phyloP scores from a whole-genome alignment of 345 rosid genomes.

The Mercurialis annua region DNA sequence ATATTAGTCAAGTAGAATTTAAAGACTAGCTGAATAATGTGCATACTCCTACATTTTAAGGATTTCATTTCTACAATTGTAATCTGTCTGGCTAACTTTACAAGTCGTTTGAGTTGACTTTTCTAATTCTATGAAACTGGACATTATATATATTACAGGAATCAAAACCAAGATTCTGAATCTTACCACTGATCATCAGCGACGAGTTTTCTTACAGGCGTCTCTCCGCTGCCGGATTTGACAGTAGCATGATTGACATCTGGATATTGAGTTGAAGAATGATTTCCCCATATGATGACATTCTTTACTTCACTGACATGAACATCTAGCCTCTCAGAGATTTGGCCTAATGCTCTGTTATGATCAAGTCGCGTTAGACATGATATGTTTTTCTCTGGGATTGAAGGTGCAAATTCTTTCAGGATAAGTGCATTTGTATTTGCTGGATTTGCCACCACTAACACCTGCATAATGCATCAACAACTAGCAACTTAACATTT shows the following conservation, averaged over 20 bases:
- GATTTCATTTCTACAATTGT: no score
- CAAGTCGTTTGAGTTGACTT: no score
- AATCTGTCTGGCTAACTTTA: no score
- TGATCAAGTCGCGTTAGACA: slow-evolving; percentile 86
- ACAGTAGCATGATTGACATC: slow-evolving; percentile 71
- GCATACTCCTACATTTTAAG: no score
- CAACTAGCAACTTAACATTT: background rate
- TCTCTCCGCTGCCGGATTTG: slow-evolving; percentile 34
- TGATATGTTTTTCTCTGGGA: slow-evolving; percentile 70
- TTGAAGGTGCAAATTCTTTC: slow-evolving; percentile 81
- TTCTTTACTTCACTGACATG: slow-evolving; percentile 62
- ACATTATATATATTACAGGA: no score
- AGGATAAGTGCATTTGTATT: slow-evolving; percentile 78
- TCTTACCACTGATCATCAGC: slow-evolving; percentile 55
- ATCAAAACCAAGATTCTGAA: background rate
- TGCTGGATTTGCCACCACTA: slow-evolving; percentile 84
- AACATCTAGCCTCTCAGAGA: slow-evolving; percentile 59
- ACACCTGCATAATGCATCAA: slow-evolving; percentile 29
- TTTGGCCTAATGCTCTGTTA: slow-evolving; percentile 67
- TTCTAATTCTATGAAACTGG: no score
- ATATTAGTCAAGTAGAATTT: background rate
- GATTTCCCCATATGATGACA: slow-evolving; percentile 80
- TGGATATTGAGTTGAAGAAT: slow-evolving; percentile 90
- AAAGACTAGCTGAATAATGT: no score
- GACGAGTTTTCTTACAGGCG: slow-evolving; percentile 43